These are phyloP conservation scores for Alternaria sp. DNA, from an alignment of 2,329 filamentous ascomycete species.

Conservation along the genomic window DNA sequence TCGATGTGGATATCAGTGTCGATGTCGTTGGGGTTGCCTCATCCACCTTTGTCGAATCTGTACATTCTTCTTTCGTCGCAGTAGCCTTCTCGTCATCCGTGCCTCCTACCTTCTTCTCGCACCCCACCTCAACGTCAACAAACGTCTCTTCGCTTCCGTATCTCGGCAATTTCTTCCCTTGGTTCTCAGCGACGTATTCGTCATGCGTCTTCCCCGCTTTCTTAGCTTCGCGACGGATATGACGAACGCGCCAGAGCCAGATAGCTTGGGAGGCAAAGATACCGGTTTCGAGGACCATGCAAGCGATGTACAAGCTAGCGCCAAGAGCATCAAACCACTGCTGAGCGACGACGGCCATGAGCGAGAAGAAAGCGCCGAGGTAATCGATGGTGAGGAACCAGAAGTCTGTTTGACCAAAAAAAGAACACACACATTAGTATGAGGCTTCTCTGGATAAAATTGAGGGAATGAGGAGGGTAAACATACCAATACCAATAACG, in stretches of 20 bases:
- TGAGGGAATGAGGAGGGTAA: not conserved
- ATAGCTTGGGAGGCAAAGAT: constrained; percentile 68
- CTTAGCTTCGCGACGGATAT: constrained; percentile 62
- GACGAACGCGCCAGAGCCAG: constrained; percentile 66
- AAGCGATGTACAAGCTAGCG: constrained; percentile 67
- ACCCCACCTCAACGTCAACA: constrained; percentile 39
- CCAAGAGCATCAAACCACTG: constrained; percentile 69
- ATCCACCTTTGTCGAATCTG: not conserved
- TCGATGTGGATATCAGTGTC: not conserved
- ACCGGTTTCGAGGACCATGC: constrained; percentile 65
- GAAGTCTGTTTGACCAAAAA: constrained; percentile 51
- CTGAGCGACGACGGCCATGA: constrained; percentile 69
- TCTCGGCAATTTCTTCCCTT: constrained; percentile 34
- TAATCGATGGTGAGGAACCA: constrained; percentile 69
- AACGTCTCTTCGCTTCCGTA: constrained; percentile 38
- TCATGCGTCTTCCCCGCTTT: constrained; percentile 64
- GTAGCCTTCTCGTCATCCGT: not conserved
- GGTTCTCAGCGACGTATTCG: constrained; percentile 54
- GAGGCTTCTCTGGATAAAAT: no score
- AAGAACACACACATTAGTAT: constrained; percentile 17
- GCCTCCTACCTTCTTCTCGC: constrained; percentile 1
- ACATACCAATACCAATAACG: constrained; percentile 67
- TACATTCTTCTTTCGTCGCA: not conserved
- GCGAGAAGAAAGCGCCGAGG: constrained; percentile 68
- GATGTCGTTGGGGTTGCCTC: not conserved